Percentiles rank a stretch among this genome's conserved stretches.
Conservation (phyloP, 1,284 basidiomycete species). For the Melampsora larici-populina region DNA sequence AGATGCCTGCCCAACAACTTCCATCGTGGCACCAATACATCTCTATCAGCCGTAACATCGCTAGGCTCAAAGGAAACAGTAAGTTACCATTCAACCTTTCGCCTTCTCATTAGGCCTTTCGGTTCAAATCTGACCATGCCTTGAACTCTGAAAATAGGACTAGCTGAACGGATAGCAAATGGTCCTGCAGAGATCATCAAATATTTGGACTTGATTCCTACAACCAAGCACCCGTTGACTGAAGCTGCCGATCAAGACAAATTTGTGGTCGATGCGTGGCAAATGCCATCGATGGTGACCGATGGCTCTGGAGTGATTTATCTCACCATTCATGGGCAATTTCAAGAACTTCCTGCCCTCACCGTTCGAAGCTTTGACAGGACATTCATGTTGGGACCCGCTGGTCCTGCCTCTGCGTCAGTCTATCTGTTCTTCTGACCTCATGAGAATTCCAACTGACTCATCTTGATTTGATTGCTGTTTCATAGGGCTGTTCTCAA, state of each 20-base stretch:
- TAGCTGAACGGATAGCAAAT: slow-evolving; percentile 26
- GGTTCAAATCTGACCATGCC: too few species aligned
- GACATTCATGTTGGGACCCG: slow-evolving; percentile 79
- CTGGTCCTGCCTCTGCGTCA: slow-evolving; percentile 73
- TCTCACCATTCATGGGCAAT: slow-evolving; percentile 84
- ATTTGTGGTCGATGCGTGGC: slow-evolving; percentile 84
- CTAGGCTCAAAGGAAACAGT: slow-evolving; percentile 29
- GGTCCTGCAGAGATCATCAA: slow-evolving; percentile 34
- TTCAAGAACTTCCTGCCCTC: slow-evolving; percentile 71
- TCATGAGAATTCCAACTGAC: slow-evolving; percentile 9
- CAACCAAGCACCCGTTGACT: slow-evolving; percentile 71
- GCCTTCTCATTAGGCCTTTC: too few species aligned
- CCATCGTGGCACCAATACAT: slow-evolving; percentile 40
- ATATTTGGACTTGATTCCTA: slow-evolving; percentile 60
- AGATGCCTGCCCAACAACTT: slow-evolving; percentile 33
- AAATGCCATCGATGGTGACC: slow-evolving; percentile 49
- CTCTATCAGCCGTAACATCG: slow-evolving; percentile 27
- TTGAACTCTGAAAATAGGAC: neutral
- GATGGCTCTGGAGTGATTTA: slow-evolving; percentile 62
- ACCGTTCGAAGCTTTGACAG: slow-evolving; percentile 90
- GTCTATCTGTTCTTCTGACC: slow-evolving; percentile 49
- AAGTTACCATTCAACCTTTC: neutral
- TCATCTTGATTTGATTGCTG: neutral
- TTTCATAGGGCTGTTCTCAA: slow-evolving; percentile 65
- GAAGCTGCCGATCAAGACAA: slow-evolving; percentile 62